Evolutionary conservation across 2,329 filamentous ascomycete genomes (phyloP), one percentile per base, ranked within the genome.

Genomic region (Truncatella angustata): DNA sequence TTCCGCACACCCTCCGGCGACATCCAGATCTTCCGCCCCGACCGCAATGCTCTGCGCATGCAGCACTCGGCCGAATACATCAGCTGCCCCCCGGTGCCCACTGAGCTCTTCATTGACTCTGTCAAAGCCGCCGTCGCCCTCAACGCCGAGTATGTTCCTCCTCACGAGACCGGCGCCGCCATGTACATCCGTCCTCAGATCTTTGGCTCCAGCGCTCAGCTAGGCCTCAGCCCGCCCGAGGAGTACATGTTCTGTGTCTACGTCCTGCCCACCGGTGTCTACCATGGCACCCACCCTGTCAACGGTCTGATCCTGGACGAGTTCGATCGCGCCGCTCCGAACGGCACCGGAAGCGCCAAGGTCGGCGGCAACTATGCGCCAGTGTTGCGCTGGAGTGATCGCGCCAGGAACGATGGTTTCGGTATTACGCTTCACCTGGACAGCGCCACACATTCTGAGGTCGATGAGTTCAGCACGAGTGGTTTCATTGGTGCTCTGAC

Each of bases 401-500:
- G 82, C 64, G 93, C 94, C 1, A 77, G 87, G 53, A 74, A 77
- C 16, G 82, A 90, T 54, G 93, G 93, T 28, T 97, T 82, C 65
- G 92, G 90, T n/a, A 97, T 97, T 65, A 97, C 93, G 2, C 77
- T 97, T 63, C 93, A 97, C 69, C 76, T 97, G 50, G 94, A 97
- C 72, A 94, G 89, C 68, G 85, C 86, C 64, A 89, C 83, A 9
- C 82, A 92, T 61, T 87, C 84, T 54, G 91, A 95, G 68, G 83
- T 99, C 56, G 93, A 99, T 65, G 93, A 99, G 78, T 99, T 97
- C 68, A 94, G 88, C 60, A 97, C 94, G 0, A 92, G 87, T 57
- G 93, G 91, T 1, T 97, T 99, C 70, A 88, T 97, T 58, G 94
- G 91, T 3, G 87, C 90, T 5, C 77, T 81, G 59, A 79, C 79